Base-by-base conservation (phyloP, 305 asterid species). In the Plantago coronopus region DNA sequence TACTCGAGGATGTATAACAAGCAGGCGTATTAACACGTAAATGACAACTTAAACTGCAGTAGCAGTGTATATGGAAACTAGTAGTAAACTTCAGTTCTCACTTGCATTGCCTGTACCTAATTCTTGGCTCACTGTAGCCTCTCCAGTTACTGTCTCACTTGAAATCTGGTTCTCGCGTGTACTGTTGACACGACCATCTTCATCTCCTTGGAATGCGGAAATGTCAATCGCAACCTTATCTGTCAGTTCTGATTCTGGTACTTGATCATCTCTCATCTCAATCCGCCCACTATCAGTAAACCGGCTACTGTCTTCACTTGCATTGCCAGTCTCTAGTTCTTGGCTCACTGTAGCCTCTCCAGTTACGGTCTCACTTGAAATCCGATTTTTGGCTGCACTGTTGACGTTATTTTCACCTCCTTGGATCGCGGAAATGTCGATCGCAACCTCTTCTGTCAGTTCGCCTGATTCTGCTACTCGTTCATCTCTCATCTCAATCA, bases 401-500 rank as follows among this genome's bases (percentile, higher is more conserved):
- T 21, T 17, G 23, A 8, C 17, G n/a, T n/a, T n/a, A n/a, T n/a
- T n/a, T n/a, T 31, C 58, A 16, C 42, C 61, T 57, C 25, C 40
- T 40, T 34, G 27, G 50, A 57, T 20, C 1, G 1, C 48, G n/a
- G 27, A 37, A 57, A 65, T 48, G 49, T 17, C 27, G 38, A 29
- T 13, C 17, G 17, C 67, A 8, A 27, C 54, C 40, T 53, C 57
- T 15, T 53, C 57, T 22, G 38, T 23, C 8, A 13, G 27, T 53
- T 53, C 38, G 13, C 12, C 19, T 18, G 16, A 37, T 63, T 54
- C 73, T 48, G 25, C 54, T 45, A 31, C 42, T 45, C 43, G 51
- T 14, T 48, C 66, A 15, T 51, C 73, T 55, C 75, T 46, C 25
- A 31, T 4, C 13, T 51, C 71, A n/a, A 19, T 37, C 29, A 27